phyloP scores from a whole-genome alignment of 805 yeast genomes.

The Jamesozyma piceae region DNA sequence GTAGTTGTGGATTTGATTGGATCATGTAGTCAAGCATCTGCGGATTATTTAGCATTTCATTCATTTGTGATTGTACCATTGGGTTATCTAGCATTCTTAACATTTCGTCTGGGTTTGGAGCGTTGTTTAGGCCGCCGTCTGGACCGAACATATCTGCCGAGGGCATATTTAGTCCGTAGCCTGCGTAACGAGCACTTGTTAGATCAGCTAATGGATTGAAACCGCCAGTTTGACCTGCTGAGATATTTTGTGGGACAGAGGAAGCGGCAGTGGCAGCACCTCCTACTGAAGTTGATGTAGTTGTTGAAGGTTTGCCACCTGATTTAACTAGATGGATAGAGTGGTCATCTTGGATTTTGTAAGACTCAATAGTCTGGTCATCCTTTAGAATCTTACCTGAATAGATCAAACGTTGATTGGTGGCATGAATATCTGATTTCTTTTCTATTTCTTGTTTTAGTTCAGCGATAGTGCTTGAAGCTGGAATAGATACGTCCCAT shows the following conservation, averaged over 20 bases:
- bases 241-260: conserved; percentile 55
- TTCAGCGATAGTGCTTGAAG: conserved; percentile 50
- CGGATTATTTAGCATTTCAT: conserved; percentile 75
- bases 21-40: conserved; percentile 79
- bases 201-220: conserved; percentile 86
- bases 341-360: conserved; percentile 79
- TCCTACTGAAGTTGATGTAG: conserved; percentile 17
- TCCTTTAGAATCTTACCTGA: conserved; percentile 92
- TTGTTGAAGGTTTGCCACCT: conserved; percentile 36
- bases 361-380: conserved; percentile 58
- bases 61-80: conserved; percentile 69
- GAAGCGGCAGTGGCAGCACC: conserved; percentile 19
- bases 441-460: conserved; percentile 58
- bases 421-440: conserved; percentile 57
- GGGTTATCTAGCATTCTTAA: conserved; percentile 73
- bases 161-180: conserved; percentile 64
- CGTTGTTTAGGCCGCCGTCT: conserved; percentile 62
- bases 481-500: conserved; percentile 51
- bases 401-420: conserved; percentile 81
- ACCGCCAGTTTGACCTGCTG: conserved; percentile 75
- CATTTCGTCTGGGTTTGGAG: conserved; percentile 71
- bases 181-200: conserved; percentile 95
- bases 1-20: conserved; percentile 72
- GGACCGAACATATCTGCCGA: conserved; percentile 85
- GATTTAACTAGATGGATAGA: conserved; percentile 85